Base-by-base conservation (phyloP, 352 stramenopile genomes). In the Elongisporangium anandrum region DNA sequence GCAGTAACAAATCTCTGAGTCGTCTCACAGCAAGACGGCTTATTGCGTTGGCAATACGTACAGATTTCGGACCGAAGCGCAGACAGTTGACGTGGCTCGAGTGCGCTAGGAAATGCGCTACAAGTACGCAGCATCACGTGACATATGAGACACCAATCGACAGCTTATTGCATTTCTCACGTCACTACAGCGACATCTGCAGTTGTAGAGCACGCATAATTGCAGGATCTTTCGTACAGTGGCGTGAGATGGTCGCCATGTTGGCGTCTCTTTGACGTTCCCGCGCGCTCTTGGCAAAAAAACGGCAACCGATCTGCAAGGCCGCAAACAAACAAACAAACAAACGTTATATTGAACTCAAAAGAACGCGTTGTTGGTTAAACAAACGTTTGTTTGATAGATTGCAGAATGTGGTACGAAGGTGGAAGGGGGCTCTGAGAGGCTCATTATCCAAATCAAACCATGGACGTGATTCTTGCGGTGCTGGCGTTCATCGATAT, bases 401-500 rank as follows among this genome's bases (percentile, higher is more conserved):
- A 45, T 15, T 41, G 29, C 4, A 45, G 8, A n/a, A n/a, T n/a
- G 34, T 45, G 34, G 34, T 45, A 26, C 49, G 16, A 59, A 49
- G 24, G 50, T 16, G 48, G 21, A 29, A 16, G 41, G 34, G 13
- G 34, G 34, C 26, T 38, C 6, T 38, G 34, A 17, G 34, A 41
- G 29, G 29, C 34, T 45, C 34, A 45, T 45, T 45, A 45, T 45
- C 15, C n/a, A 56, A 47, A 13, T 34, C 8, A 19, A 61, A 57
- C 9, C 24, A 93, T 95, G 81, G 66, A 85, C 60, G 81, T 95
- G 45, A 57, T 92, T 34, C 59, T 90, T 17, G 85, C 83, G 50
- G 80, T 95, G 63, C 74, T 93, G 48, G 85, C 73, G 67, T 95
- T 95, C 70, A 69, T 91, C 47, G 76, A 89, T 67, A 92, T 95